These are phyloP conservation scores for Emmonsia crescens DNA, from an alignment of 2,329 filamentous ascomycete species.

Conservation along the genomic window DNA sequence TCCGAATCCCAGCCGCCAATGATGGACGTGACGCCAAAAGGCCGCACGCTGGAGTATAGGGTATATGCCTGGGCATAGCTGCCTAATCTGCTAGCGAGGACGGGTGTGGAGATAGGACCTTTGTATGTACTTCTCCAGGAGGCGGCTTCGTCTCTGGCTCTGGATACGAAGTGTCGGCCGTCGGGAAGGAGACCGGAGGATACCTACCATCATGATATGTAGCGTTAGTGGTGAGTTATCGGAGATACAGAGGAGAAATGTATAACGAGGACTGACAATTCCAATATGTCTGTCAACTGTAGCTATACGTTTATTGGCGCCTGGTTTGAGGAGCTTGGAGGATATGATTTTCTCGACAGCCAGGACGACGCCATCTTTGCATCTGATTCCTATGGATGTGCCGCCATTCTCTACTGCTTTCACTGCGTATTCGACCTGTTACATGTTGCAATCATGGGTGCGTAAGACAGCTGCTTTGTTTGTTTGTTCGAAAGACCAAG, in stretches of 20 bases:
- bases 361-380: conserved; percentile 92
- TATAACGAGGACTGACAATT: conserved; percentile 51
- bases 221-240: conserved; percentile 5
- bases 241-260: not conserved
- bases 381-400: conserved; percentile 89
- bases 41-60: conserved; percentile 89
- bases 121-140: conserved; percentile 92
- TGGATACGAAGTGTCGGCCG: conserved; percentile 85
- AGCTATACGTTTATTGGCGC: conserved; percentile 93
- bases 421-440: conserved; percentile 78
- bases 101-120: conserved; percentile 76
- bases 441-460: not conserved
- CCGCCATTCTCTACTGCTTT: conserved; percentile 98
- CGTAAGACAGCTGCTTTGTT: conserved; percentile 11
- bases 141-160: conserved; percentile 85
- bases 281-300: conserved; percentile 90
- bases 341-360: conserved; percentile 93
- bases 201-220: conserved; percentile 45
- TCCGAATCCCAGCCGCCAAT: conserved; percentile 89
- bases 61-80: conserved; percentile 96
- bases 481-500: not conserved
- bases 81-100: conserved; percentile 86
- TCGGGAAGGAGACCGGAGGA: conserved; percentile 92
- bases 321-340: conserved; percentile 89
- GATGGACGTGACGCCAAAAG: conserved; percentile 93